These are phyloP conservation scores for carrot (Daucus carota) DNA, from an alignment of 129 eudicot species.

Conservation along the genomic window DH1_v3.0 NC_030384.2:24507001-24507500, in stretches of 20 bases:
- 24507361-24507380: background rate
- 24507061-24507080: no score
- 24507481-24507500: background rate
- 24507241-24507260: background rate
- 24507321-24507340: background rate
- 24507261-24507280: conserved; percentile 8
- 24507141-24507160: background rate
- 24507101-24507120: conserved; percentile 7
- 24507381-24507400: background rate
- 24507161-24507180: conserved; percentile 7
- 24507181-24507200: conserved; percentile 3
- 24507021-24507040: no score
- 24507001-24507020: no score
- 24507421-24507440: background rate
- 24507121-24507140: background rate
- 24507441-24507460: background rate
- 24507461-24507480: background rate
- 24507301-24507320: background rate
- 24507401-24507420: background rate
- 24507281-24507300: conserved; percentile 5
- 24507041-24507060: no score
- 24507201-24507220: conserved; percentile 4
- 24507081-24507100: no score
- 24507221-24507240: background rate
- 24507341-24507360: background rate